These are phyloP conservation scores for Colletotrichum sp. DNA, from an alignment of 2,329 filamentous ascomycete genomes.

Conservation along the genomic window DNA sequence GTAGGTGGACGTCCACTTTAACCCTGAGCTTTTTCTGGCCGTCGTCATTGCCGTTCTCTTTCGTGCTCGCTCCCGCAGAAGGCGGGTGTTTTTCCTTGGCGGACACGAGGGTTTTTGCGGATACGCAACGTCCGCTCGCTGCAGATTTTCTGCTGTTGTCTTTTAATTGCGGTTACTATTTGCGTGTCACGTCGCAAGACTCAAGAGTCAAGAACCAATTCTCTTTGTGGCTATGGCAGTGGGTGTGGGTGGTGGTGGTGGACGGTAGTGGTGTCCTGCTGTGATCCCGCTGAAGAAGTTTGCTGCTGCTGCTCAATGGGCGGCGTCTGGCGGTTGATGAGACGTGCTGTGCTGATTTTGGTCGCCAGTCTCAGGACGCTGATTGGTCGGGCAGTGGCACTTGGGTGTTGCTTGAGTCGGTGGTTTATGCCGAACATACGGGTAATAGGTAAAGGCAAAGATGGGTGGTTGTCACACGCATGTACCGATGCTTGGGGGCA, in stretches of 20 bases:
- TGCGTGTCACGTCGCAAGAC: neutral
- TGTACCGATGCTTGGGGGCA: neutral
- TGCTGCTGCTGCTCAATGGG: neutral
- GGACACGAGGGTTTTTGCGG: neutral
- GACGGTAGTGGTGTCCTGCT: neutral
- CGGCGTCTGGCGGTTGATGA: slow-evolving; percentile 25
- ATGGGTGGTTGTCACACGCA: neutral
- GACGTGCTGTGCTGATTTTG: slow-evolving; percentile 5
- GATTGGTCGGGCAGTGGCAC: slow-evolving; percentile 12
- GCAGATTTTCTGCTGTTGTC: neutral
- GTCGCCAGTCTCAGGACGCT: slow-evolving; percentile 22
- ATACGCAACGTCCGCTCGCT: neutral
- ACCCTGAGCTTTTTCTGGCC: neutral
- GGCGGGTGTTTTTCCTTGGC: neutral
- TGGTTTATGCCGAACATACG: slow-evolving; percentile 9
- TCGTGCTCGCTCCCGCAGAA: neutral
- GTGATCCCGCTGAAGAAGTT: slow-evolving; percentile 14
- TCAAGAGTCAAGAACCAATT: neutral
- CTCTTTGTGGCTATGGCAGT: neutral
- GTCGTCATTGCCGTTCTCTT: neutral
- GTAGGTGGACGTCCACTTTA: neutral
- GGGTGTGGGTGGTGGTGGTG: neutral
- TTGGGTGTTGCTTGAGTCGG: slow-evolving; percentile 7
- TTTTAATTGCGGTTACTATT: neutral
- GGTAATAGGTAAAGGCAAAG: neutral